These are phyloP conservation scores for Trichoderma harzianum DNA, from an alignment of 2,329 filamentous ascomycete species.

Conservation along the genomic window DNA sequence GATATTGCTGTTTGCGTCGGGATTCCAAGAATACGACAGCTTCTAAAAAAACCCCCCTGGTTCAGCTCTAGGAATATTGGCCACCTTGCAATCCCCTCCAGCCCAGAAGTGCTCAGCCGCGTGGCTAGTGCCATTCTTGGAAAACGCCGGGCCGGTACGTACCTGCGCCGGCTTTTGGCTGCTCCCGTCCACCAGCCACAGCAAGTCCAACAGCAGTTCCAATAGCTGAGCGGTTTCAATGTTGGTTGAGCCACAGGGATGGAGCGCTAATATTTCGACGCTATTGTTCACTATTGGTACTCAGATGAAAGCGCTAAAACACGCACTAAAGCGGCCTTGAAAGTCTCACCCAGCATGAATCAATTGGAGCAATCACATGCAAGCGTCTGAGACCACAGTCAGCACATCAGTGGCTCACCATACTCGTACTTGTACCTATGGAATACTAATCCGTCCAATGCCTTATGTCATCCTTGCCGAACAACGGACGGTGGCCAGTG, in stretches of 20 bases:
- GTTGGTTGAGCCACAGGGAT: constrained; percentile 10
- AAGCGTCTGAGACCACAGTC: neutral
- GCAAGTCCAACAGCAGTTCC: neutral
- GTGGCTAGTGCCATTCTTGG: constrained; percentile 5
- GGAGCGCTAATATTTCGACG: neutral
- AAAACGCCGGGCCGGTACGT: neutral
- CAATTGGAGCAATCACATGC: constrained; percentile 17
- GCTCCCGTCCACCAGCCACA: constrained; percentile 8
- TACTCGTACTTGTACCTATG: too few relatives aligned
- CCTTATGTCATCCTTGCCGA: constrained; percentile 22
- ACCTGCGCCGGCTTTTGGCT: neutral
- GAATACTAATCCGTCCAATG: neutral
- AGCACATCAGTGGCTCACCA: neutral
- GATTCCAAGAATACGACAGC: constrained; percentile 17
- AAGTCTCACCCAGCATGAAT: neutral
- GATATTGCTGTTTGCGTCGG: constrained; percentile 9
- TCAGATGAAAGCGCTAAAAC: neutral
- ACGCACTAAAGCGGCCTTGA: neutral
- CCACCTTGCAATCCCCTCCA: constrained; percentile 19
- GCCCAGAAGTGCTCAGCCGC: constrained; percentile 9
- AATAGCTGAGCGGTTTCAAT: neutral
- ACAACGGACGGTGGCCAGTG: neutral
- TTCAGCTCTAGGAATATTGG: constrained; percentile 19
- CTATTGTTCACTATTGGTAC: neutral
- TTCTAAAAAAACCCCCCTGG: constrained; percentile 12